These are phyloP conservation scores for Huntiella savannae DNA, from an alignment of 2,329 filamentous ascomycete genomes.

Conservation along the genomic window DNA sequence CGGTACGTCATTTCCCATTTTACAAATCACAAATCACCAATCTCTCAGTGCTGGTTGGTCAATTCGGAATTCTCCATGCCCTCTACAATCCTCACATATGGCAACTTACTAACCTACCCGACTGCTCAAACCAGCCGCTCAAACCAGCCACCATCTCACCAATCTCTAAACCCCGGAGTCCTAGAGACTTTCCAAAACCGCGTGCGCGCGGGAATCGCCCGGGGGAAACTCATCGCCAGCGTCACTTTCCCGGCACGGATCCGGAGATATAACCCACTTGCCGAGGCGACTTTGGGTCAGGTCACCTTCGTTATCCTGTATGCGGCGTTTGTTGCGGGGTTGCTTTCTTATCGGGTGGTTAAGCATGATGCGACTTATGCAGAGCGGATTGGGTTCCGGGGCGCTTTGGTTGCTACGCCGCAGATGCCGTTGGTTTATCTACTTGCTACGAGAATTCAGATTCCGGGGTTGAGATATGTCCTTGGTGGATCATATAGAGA, in stretches of 20 bases:
- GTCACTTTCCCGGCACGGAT: constrained; percentile 31
- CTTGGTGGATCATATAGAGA: constrained; percentile 47
- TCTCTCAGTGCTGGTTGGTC: neutral
- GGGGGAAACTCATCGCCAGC: constrained; percentile 35
- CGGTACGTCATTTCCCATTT: constrained; percentile 6
- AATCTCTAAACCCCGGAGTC: neutral
- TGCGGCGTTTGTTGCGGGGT: constrained; percentile 38
- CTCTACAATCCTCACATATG: no score
- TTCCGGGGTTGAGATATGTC: constrained; percentile 30
- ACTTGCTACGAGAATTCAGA: constrained; percentile 37
- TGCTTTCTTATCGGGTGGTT: constrained; percentile 32
- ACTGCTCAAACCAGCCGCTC: neutral
- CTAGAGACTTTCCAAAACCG: neutral
- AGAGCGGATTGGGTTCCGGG: constrained; percentile 48
- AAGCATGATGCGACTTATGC: constrained; percentile 35
- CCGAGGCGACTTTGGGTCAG: constrained; percentile 38
- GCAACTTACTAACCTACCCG: neutral
- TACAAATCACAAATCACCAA: neutral
- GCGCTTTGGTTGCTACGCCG: constrained; percentile 44
- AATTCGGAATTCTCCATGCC: no score
- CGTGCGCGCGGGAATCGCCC: constrained; percentile 38
- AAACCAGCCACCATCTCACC: neutral
- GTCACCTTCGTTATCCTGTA: constrained; percentile 34
- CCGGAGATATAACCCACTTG: constrained; percentile 31
- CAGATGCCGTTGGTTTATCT: constrained; percentile 47